phyloP scores from a whole-genome alignment of 176 grass and related monocot species.

The Lolium perenne region DNA sequence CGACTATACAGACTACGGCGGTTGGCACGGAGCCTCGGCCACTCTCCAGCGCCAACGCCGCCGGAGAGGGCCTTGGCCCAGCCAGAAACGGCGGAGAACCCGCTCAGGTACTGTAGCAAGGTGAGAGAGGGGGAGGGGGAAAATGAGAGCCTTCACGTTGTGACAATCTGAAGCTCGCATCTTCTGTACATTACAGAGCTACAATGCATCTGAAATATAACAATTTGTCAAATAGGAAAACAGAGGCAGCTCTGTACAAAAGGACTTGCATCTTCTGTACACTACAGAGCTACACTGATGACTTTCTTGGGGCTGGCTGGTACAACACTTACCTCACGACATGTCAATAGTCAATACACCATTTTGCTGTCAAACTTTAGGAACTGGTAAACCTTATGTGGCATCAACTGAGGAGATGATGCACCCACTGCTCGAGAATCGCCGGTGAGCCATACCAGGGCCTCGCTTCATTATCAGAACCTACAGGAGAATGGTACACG shows the following conservation, averaged over 20 bases:
- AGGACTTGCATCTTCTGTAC: background rate
- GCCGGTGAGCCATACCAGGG: slow-evolving; percentile 92
- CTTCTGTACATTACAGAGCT: too few species aligned
- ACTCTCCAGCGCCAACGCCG: too few species aligned
- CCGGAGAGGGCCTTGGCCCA: too few species aligned
- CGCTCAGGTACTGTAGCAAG: too few species aligned
- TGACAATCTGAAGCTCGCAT: too few species aligned
- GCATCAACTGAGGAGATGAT: slow-evolving; percentile 65
- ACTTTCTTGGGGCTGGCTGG: background rate
- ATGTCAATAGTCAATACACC: background rate
- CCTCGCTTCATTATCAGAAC: slow-evolving; percentile 66
- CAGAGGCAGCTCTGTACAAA: too few species aligned
- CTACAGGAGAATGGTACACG: slow-evolving; percentile 92
- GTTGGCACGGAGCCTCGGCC: too few species aligned
- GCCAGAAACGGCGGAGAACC: too few species aligned
- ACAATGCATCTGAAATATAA: background rate
- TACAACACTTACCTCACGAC: background rate
- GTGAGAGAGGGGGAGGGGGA: too few species aligned
- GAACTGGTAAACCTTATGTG: background rate
- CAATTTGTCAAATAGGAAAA: background rate
- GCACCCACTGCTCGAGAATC: slow-evolving; percentile 80
- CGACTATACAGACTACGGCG: too few species aligned
- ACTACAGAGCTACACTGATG: background rate
- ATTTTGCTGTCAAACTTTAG: background rate
- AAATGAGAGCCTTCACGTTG: too few species aligned